Evolutionary conservation across 371 early-diverging fungal genomes (phyloP), one percentile per base, ranked within the genome.

Genomic region (Basidiobolus meristosporus): DNA sequence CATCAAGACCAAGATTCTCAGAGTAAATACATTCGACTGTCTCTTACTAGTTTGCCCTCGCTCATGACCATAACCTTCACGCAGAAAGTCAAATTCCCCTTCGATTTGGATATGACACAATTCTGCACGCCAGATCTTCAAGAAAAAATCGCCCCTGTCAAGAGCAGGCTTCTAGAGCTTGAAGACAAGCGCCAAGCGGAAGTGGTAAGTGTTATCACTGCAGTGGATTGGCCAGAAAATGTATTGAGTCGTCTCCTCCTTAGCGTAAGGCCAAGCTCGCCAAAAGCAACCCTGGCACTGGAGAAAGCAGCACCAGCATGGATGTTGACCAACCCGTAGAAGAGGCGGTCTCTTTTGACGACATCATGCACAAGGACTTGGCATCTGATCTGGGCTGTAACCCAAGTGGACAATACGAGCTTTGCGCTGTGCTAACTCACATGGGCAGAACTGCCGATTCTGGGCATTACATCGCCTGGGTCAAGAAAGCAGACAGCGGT

Each of bases 391-490:
- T 66, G 4, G 93, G 93, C 0, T 70, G 73, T 44, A 84, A 83
- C 43, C 68, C 72, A 9, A 72, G 73, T 12, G 88, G 84, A 12
- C 56, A 75, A 42, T 88, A 88, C 45, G 87, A 88, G 38, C 46
- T 87, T 14, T 63, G 69, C 23, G 76, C 77, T 38, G 90, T 95
- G 0, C 60, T 88, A 39, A 90, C 90, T 1, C 90, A 90, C 44
- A 69, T 77, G 16, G 90, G 88, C 21, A 66, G 85, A 21, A 70
- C 77, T 18, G 83, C 86, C 18, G 82, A 84, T 52, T 82, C 84
- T 7, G 81, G 70, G 44, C 95, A 91, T 57, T 92, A 91, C 38
- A 88, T 90, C 47, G 85, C 65, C 6, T 95, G 93, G 93, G 82
- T 79, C 12, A 65, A 70, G 41, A 73, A 79, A 42, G 68, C 57